phyloP scores from a whole-genome alignment of 371 early-diverging fungal species.

The Circinella minor region DNA sequence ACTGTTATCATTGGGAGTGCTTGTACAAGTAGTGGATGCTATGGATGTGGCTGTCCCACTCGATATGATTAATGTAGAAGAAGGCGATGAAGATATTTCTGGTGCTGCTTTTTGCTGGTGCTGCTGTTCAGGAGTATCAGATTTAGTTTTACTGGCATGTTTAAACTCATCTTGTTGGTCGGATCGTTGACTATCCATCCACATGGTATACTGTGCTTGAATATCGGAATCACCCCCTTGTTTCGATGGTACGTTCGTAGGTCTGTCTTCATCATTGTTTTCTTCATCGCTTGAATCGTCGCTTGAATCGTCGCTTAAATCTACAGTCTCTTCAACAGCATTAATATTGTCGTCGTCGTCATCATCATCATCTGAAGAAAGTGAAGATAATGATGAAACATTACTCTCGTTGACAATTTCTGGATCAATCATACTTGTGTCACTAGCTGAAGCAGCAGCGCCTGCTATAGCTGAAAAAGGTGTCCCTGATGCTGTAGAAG shows the following conservation, averaged over 20 bases:
- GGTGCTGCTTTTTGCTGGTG: not conserved
- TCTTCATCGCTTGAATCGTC: conserved; percentile 10
- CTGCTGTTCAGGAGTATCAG: conserved; percentile 4
- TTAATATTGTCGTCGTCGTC: conserved; percentile 18
- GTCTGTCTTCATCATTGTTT: conserved; percentile 11
- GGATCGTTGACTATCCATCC: conserved; percentile 40
- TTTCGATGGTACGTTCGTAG: conserved; percentile 11
- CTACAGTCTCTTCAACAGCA: conserved; percentile 8
- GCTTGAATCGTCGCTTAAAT: conserved; percentile 16
- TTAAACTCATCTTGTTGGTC: conserved; percentile 15
- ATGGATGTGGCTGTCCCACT: conserved; percentile 4
- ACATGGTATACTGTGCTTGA: conserved; percentile 46
- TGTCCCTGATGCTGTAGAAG: not conserved
- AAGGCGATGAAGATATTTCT: conserved; percentile 11
- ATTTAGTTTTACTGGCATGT: conserved; percentile 13
- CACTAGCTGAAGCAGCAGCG: not conserved
- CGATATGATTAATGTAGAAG: conserved; percentile 11
- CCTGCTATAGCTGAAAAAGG: not conserved
- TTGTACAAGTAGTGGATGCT: conserved; percentile 5
- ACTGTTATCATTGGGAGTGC: conserved; percentile 2
- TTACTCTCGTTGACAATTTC: not conserved
- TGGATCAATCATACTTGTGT: conserved; percentile 3
- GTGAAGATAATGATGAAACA: conserved; percentile 7
- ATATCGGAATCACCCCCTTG: conserved; percentile 24
- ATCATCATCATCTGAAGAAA: conserved; percentile 20